Percentiles rank a stretch among this genome's conserved stretches.
phyloP scores from a whole-genome alignment of 768 basidiomycete genomes.

The Amanita rubescens region DNA sequence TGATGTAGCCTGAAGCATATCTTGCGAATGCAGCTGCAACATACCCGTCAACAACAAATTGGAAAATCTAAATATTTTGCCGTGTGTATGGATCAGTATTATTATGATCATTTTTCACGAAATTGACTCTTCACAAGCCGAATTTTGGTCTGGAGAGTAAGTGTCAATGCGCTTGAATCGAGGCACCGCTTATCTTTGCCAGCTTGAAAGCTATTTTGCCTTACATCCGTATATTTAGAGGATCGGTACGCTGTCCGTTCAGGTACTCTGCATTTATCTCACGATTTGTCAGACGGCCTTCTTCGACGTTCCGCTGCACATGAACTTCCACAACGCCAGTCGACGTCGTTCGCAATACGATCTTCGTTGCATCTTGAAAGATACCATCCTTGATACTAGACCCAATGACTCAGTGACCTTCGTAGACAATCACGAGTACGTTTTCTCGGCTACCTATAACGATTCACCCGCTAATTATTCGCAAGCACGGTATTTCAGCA shows the following conservation, averaged over 20 bases:
- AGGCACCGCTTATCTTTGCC: background rate
- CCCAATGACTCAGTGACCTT: constrained; percentile 86
- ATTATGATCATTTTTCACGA: background rate
- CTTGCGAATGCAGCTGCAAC: constrained; percentile 36
- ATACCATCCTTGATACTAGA: constrained; percentile 56
- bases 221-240: constrained; percentile 55
- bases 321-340: constrained; percentile 76
- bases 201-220: constrained; percentile 47
- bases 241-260: constrained; percentile 40
- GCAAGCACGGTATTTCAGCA: constrained; percentile 48
- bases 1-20: background rate
- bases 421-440: constrained; percentile 87
- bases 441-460: constrained; percentile 1
- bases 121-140: constrained; percentile 39
- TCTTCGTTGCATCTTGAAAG: constrained; percentile 63
- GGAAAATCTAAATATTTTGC: constrained; percentile 50
- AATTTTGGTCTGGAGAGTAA: constrained; percentile 77
- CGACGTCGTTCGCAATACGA: constrained; percentile 61
- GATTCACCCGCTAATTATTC: background rate
- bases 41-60: constrained; percentile 34
- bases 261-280: background rate
- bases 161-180: constrained; percentile 14
- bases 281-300: constrained; percentile 57
- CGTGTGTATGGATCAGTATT: constrained; percentile 29
- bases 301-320: constrained; percentile 88